These are phyloP conservation scores for Fusarium coffeatum DNA, from an alignment of 2,329 filamentous ascomycete genomes.

Conservation along the genomic window DNA sequence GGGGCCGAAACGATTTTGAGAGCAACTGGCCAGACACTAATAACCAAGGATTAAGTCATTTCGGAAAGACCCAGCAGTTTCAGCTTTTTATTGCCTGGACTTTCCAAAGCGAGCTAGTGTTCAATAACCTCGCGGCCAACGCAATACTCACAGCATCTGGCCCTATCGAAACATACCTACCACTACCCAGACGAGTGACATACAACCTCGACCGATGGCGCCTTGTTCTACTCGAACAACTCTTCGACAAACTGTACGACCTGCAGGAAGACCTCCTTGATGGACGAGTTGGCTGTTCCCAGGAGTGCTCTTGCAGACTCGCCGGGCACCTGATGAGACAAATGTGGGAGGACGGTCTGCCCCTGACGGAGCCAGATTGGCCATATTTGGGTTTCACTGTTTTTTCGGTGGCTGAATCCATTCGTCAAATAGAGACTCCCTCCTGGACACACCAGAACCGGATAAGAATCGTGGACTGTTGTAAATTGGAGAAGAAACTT, in stretches of 20 bases:
- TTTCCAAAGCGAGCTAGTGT: accelerated
- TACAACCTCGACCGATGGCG: too few relatives aligned
- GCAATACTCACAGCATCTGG: not conserved
- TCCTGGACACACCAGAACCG: accelerated
- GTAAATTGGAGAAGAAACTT: too few relatives aligned
- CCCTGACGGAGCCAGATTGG: not conserved
- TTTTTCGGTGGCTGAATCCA: not conserved
- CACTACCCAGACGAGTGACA: too few relatives aligned
- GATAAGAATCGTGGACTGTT: too few relatives aligned
- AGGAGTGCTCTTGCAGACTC: not conserved
- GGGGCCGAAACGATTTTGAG: too few relatives aligned
- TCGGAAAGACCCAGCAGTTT: not conserved
- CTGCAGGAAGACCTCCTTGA: not conserved
- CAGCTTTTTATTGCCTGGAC: not conserved
- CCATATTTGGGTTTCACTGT: not conserved
- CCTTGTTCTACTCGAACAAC: not conserved
- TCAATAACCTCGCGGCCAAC: accelerated
- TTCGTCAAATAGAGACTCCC: not conserved
- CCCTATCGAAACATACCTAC: not conserved
- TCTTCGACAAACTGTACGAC: not conserved
- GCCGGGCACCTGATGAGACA: not conserved
- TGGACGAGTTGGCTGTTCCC: not conserved
- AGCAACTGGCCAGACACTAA: not conserved
- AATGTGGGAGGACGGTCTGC: not conserved
- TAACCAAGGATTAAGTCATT: too few relatives aligned